Conservation (phyloP, 2,329 filamentous ascomycete species). For the Pseudocercospora fijiensis region DNA sequence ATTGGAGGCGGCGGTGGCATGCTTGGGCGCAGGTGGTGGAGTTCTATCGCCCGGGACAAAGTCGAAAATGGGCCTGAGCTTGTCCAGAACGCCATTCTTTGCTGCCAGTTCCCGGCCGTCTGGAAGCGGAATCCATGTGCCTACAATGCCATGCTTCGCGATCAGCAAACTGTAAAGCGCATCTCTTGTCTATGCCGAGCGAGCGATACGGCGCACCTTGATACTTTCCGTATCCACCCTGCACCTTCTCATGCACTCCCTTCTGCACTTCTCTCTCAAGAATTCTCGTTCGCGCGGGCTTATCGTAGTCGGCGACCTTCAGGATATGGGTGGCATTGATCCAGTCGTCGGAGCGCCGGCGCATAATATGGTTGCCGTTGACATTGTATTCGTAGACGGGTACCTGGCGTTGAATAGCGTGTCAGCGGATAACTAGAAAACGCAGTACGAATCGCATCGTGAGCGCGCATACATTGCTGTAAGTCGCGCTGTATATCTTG, state of each 20-base stretch:
- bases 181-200: neutral
- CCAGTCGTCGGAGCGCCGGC: conserved; percentile 88
- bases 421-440: conserved; percentile 9
- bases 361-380: conserved; percentile 90
- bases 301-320: conserved; percentile 95
- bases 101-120: conserved; percentile 78
- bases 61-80: conserved; percentile 84
- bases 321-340: conserved; percentile 99
- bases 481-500: conserved; percentile 64
- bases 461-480: conserved; percentile 48
- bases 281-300: conserved; percentile 90
- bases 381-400: conserved; percentile 94
- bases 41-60: conserved; percentile 80
- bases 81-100: conserved; percentile 82
- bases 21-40: conserved; percentile 89
- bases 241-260: conserved; percentile 94
- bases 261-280: conserved; percentile 96
- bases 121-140: conserved; percentile 91
- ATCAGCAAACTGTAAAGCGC: conserved; percentile 15
- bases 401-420: conserved; percentile 57
- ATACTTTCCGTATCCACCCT: conserved; percentile 98
- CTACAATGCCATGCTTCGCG: conserved; percentile 45
- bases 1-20: conserved; percentile 67
- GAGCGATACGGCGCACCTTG: conserved; percentile 60
- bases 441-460: neutral